Base-by-base conservation (phyloP, 768 basidiomycete genomes). In the Lepiota venenata region DNA sequence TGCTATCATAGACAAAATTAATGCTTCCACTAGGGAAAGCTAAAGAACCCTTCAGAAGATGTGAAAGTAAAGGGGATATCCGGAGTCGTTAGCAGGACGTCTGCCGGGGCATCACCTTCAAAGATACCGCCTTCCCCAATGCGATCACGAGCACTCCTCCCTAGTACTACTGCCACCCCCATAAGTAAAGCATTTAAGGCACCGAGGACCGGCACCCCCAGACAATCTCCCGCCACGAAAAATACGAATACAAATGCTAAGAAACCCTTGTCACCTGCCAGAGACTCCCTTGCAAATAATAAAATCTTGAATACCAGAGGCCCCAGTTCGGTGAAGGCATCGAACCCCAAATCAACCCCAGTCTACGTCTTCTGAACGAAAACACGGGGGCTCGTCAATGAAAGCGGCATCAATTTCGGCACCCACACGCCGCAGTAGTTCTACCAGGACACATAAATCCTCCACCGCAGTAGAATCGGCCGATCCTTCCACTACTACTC, bases 261-360 rank as follows among this genome's bases (percentile, higher is more conserved):
- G 54, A 71, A 68, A 41, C 62, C 73, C 0, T 63, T 77, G 40
- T 74, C 75, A 0, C 77, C 76, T 38, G 60, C 66, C 21, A 66
- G 70, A 47, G 74, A 74, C 56, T 71, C 75, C 15, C 69, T 67
- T 20, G 69, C 71, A 41, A 76, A 75, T 42, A 66, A 64, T 32
- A 57, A 47, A 20, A 64, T 54, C 56, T 50, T 50, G 18, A 10
- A 29, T 57, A 1, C 35, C 22, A 55, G 27, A 47, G 22, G n/a
- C 37, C 22, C 27, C 50, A 10, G 46, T 47, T 55, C 61, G 32
- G 55, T 58, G 11, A 60, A 55, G 22, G 43, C 46, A 16, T 64
- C 65, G 44, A 65, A 63, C 39, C 50, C 60, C 2, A 15, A 6
- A 12, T n/a, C 32, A 14, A 7, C 18, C n/a, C 29, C 38, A n/a